These are phyloP conservation scores for Waitea zeae DNA, from an alignment of 1,284 basidiomycete species.

Conservation along the genomic window DNA sequence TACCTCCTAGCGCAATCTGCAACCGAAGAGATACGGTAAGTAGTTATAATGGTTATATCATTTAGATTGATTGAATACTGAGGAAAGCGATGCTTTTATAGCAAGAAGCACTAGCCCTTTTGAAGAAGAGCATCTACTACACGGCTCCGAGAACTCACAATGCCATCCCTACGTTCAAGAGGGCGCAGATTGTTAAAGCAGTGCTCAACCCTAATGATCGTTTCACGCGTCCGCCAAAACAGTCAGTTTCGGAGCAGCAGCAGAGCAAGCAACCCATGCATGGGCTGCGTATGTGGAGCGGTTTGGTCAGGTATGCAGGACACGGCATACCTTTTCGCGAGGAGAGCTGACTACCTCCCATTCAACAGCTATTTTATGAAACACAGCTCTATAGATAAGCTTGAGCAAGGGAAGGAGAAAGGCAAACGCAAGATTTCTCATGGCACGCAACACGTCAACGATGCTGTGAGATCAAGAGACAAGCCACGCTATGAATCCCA, in stretches of 20 bases:
- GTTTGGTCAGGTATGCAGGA: constrained; percentile 31
- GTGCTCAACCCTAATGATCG: constrained; percentile 32
- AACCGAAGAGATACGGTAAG: constrained; percentile 41
- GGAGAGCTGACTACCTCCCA: too few species aligned
- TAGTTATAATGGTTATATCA: background rate
- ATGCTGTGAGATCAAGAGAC: too few species aligned
- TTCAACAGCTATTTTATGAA: too few species aligned
- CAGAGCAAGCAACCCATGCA: constrained; percentile 25
- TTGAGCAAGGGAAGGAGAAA: too few species aligned
- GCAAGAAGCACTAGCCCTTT: constrained; percentile 35
- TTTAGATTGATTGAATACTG: constrained; percentile 3
- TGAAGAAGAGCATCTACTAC: constrained; percentile 39
- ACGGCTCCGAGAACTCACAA: constrained; percentile 35
- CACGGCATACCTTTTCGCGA: too few species aligned
- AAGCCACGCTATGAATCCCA: too few species aligned
- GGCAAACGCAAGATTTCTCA: too few species aligned
- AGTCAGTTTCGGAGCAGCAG: constrained; percentile 43
- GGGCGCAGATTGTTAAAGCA: constrained; percentile 25
- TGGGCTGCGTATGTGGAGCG: constrained; percentile 37
- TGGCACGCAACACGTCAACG: too few species aligned
- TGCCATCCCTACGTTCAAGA: constrained; percentile 30
- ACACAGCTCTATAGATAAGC: too few species aligned
- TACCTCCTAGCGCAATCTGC: constrained; percentile 47
- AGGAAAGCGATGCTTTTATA: too few species aligned
- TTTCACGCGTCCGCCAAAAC: constrained; percentile 27